phyloP scores from a whole-genome alignment of 148 eudicot genomes.

The Mesembryanthemum crystallinum region DNA sequence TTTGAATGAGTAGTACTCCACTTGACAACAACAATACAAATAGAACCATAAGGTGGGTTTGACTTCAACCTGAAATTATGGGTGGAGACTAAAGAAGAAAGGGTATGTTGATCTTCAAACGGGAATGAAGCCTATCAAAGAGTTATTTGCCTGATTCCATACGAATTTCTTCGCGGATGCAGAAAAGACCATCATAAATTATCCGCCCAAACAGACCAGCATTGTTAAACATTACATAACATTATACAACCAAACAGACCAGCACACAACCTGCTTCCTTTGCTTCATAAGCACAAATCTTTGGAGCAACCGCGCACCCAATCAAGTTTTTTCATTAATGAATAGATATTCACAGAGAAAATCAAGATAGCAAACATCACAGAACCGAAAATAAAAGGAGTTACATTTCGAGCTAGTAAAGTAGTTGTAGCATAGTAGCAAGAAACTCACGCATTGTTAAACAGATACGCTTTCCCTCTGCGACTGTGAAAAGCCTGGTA shows the following conservation, averaged over 20 bases:
- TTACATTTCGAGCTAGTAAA: background rate
- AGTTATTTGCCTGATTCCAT: too few relatives aligned
- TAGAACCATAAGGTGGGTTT: background rate
- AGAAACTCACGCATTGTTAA: constrained; percentile 69
- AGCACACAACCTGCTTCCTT: background rate
- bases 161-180: background rate
- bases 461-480: constrained; percentile 85
- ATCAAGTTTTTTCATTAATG: background rate
- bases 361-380: background rate
- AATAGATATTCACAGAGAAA: background rate
- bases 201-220: background rate
- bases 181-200: background rate
- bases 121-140: too few relatives aligned
- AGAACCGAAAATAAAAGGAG: background rate
- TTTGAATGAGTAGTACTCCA: too few relatives aligned
- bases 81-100: too few relatives aligned
- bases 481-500: constrained; percentile 71
- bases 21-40: too few relatives aligned
- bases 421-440: constrained; percentile 3
- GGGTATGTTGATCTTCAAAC: too few relatives aligned
- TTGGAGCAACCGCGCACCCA: background rate
- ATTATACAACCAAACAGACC: background rate
- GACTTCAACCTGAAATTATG: background rate
- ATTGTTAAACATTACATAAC: too few relatives aligned
- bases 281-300: background rate